Percentiles rank a stretch among this genome's conserved stretches.
These are phyloP conservation scores for Iodosphaeria phyllophila DNA, from an alignment of 2,329 filamentous ascomycete species.

Conservation along the genomic window DNA sequence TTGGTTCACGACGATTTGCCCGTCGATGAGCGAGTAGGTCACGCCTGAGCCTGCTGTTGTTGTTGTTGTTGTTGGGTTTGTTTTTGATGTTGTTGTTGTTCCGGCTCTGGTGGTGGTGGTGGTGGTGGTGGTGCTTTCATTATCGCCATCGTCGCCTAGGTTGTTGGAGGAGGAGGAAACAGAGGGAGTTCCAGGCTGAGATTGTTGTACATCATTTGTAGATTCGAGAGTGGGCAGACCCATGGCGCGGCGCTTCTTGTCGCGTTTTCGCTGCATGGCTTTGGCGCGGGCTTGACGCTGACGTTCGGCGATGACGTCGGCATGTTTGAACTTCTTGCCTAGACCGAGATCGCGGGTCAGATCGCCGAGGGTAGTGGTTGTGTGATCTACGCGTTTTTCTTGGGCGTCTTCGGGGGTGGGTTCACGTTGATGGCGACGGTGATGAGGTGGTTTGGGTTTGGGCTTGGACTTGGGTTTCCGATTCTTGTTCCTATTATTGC, in stretches of 20 bases:
- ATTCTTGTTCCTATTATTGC: too few relatives aligned
- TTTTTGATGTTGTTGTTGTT: too few relatives aligned
- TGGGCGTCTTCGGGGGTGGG: conserved; percentile 47
- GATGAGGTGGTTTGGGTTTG: conserved; percentile 8
- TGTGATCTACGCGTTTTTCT: conserved; percentile 41
- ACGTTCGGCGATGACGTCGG: conserved; percentile 52
- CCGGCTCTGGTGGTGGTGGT: too few relatives aligned
- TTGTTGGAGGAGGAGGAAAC: too few relatives aligned
- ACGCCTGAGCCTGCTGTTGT: conserved; percentile 12
- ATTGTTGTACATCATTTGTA: conserved; percentile 4
- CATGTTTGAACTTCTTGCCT: conserved; percentile 58
- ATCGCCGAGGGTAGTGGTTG: conserved; percentile 52
- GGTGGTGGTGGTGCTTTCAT: too few relatives aligned
- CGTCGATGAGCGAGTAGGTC: conserved; percentile 41
- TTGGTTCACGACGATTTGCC: conserved; percentile 54
- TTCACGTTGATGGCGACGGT: conserved; percentile 19
- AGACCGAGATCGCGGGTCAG: conserved; percentile 50
- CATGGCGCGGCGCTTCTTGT: conserved; percentile 15
- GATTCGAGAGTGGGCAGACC: conserved; percentile 7
- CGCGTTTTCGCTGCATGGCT: conserved; percentile 19
- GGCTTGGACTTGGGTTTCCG: conserved; percentile 14
- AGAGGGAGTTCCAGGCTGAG: conserved; percentile 6
- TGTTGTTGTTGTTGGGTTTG: too few relatives aligned
- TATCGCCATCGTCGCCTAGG: conserved; percentile 6
- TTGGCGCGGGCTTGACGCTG: conserved; percentile 25